Evolutionary conservation across 2,329 filamentous ascomycete genomes (phyloP).

Genomic region (Diplodia intermedia): DNA sequence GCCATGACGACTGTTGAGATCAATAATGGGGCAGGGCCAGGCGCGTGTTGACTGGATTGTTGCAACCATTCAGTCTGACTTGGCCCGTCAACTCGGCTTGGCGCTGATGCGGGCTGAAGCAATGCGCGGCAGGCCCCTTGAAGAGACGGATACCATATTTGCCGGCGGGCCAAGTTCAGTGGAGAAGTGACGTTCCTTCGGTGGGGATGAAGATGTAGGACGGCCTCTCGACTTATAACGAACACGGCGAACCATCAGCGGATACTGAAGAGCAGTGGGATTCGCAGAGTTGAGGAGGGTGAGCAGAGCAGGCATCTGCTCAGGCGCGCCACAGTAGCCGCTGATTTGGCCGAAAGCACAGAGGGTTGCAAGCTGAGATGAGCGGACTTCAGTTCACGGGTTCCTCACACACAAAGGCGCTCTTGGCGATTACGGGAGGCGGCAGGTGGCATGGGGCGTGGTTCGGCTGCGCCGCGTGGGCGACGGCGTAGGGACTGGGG

Average conservation of each 20-base stretch:
- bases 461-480: background rate
- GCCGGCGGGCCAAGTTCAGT: background rate
- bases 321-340: conserved; percentile 7
- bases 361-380: conserved; percentile 9
- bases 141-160: background rate
- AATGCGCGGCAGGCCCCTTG: conserved; percentile 14
- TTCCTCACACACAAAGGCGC: background rate
- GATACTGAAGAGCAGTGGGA: background rate
- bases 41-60: conserved; percentile 10
- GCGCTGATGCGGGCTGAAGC: conserved; percentile 26
- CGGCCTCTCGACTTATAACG: background rate
- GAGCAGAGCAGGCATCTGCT: background rate
- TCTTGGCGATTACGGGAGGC: conserved; percentile 21
- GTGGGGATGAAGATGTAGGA: background rate
- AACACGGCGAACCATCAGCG: background rate
- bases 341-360: conserved; percentile 16
- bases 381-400: background rate
- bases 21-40: background rate
- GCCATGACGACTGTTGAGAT: conserved; percentile 2
- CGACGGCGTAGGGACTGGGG: background rate
- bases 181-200: conserved; percentile 3
- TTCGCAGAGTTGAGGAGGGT: background rate
- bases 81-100: conserved; percentile 21
- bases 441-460: background rate
- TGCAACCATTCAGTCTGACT: conserved; percentile 16